These are phyloP conservation scores for Cronartium quercuum DNA, from an alignment of 1,284 basidiomycete species.

Conservation along the genomic window DNA sequence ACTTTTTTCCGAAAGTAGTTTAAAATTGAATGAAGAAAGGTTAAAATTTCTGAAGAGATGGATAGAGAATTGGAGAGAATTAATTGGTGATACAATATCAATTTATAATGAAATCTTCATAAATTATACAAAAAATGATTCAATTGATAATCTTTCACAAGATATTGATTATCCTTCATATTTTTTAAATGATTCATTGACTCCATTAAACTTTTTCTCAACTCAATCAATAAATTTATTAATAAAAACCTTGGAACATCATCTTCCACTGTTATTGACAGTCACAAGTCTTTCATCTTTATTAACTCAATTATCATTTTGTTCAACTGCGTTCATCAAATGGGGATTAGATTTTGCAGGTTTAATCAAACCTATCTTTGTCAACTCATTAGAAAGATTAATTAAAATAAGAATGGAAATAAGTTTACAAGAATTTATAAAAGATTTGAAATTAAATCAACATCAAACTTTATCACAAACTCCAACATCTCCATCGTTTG, in stretches of 20 bases:
- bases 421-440: slow-evolving; percentile 1
- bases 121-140: background rate
- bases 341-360: slow-evolving; percentile 71
- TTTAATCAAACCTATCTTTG: slow-evolving; percentile 46
- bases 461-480: background rate
- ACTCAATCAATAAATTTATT: slow-evolving; percentile 16
- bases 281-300: slow-evolving; percentile 69
- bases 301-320: slow-evolving; percentile 85
- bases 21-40: slow-evolving; percentile 4
- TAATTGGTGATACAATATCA: slow-evolving; percentile 15
- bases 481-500: background rate
- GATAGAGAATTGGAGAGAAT: slow-evolving; percentile 18
- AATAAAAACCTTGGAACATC: background rate
- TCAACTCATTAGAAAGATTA: slow-evolving; percentile 2
- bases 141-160: background rate
- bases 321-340: slow-evolving; percentile 80
- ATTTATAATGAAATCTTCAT: slow-evolving; percentile 28
- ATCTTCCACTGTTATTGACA: slow-evolving; percentile 56
- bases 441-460: slow-evolving; percentile 11
- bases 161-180: background rate
- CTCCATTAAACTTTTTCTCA: slow-evolving; percentile 21
- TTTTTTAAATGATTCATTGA: background rate
- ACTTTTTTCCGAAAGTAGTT: background rate
- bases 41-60: slow-evolving; percentile 11
- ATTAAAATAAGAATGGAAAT: slow-evolving; percentile 3